Base-by-base conservation (phyloP, 192 early-diverging fungal species). In the Coemansia sp. region DNA sequence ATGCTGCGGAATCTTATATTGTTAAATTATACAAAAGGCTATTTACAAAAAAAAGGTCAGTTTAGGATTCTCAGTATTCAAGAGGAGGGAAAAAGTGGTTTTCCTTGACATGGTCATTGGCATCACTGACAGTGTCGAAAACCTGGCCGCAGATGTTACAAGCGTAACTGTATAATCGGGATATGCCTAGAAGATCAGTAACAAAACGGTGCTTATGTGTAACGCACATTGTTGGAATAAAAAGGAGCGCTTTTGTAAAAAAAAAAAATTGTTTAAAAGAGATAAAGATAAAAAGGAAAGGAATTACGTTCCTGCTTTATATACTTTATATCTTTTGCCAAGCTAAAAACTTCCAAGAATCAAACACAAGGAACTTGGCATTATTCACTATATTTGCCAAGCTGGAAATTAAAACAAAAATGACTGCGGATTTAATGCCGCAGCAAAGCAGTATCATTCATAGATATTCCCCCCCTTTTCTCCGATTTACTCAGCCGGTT, bases 11-110 rank as follows among this genome's bases (percentile, higher is more conserved):
- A 42, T 33, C 2, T 37, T 36, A 37, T 30, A 11, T 51, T 23
- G n/a, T 9, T 46, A 46, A 43, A 31, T 56, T 15, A 11, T 47
- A 19, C 18, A 20, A 21, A 2, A 3, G 30, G 14, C 33, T 28
- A 23, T 16, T 26, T 28, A 33, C 53, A 44, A 28, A 26, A 13
- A 21, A 33, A 11, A 33, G 1, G 35, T 15, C 0, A 33, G 15
- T 12, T 15, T 1, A 13, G 13, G 49, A 18, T 0, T 2, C 23
- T 61, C 41, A 68, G 37, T 55, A 60, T 49, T 74, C 71, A 5
- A 77, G 37, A 5, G 62, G 63, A n/a, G 73, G 73, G 39, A 70
- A 77, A 54, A 77, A 77, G 60, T 77, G 73, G 50, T 55, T 55
- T 23, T 70, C 73, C 47, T 66, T 65, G 53, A 77, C 67, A 26